Base-by-base conservation (phyloP, 2,329 filamentous ascomycete genomes). In the Westerdykella aurantiaca region DNA sequence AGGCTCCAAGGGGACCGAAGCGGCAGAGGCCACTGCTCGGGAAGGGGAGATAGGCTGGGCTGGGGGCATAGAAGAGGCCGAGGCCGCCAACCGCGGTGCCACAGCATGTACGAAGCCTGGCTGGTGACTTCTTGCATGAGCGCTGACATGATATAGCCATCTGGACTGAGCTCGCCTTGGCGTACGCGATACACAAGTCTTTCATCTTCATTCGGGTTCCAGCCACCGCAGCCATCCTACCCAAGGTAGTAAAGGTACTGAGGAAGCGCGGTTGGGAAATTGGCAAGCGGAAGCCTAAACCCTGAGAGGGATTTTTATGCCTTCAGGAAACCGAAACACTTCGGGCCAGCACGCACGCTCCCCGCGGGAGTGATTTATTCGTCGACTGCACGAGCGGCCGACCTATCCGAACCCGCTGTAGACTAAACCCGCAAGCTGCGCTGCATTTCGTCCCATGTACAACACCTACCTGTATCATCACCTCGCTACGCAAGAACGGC, bases 201-300 rank as follows among this genome's bases (percentile, higher is more conserved):
- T 88, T 97, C 68, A 96, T 98, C 60, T 95, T 98, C 68, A 69
- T 97, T 53, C 81, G 93, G n/a, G 88, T 98, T 9, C 93, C 93
- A 7, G 71, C 97, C 51, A 93, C 93, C 1, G 89, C 88, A 11
- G 91, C 89, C 2, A 77, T 97, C 29, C 89, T 88, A 7, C 93
- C 93, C 1, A 96, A 94, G 69, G 83, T 97, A n/a, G 93, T 96
- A 59, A 94, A 88, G 69, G 80, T 82, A 11, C 73, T 98, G 22
- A 77, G 91, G 51, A 78, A 81, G 11, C 95, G 91, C 88, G 93
- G 93, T 5, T 97, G 88, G 84, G 82, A 97, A 63, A 93, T 98
- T 61, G 91, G 91, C 40, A 95, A 88, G 74, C 77, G 81, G 56
- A 80, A 73, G 53, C 63, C 68, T 1, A 68, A 68, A 46, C 25